A percentile compares a stretch with the other conserved stretches of the same genome.
These are phyloP conservation scores for Clonostachys chloroleuca DNA, from an alignment of 2,329 filamentous ascomycete species.

Conservation along the genomic window DNA sequence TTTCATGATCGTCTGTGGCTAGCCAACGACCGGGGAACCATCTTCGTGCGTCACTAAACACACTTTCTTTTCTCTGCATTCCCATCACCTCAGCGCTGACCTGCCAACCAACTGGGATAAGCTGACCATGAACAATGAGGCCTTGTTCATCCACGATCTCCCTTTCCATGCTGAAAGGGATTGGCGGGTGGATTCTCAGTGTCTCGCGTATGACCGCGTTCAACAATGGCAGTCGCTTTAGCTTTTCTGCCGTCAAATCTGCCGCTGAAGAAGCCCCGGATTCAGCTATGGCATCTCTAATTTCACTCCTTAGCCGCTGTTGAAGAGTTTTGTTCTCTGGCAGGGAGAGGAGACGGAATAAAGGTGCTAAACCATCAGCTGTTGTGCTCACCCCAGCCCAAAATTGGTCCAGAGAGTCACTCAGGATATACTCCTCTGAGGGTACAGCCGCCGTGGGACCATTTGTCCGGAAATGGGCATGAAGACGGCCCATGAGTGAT, in stretches of 20 bases:
- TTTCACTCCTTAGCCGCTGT: not conserved
- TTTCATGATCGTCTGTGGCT: not conserved
- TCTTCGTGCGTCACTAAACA: not conserved
- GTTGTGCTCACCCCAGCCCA: constrained; percentile 6
- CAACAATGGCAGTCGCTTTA: constrained; percentile 47
- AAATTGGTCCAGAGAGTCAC: constrained; percentile 6
- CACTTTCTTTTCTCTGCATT: not conserved
- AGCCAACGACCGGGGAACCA: not conserved
- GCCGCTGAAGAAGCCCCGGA: not conserved
- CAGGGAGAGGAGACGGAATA: not conserved
- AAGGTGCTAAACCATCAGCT: not conserved
- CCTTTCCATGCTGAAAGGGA: constrained; percentile 6
- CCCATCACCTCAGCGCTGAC: not conserved
- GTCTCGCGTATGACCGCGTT: constrained; percentile 47
- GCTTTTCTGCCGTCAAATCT: constrained; percentile 3
- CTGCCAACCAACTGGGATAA: not conserved
- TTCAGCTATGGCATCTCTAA: not conserved
- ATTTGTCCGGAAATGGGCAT: not conserved
- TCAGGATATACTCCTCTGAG: constrained; percentile 5
- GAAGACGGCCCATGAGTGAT: not conserved
- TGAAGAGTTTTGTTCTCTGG: not conserved
- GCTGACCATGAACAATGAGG: not conserved
- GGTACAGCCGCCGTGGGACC: constrained; percentile 1
- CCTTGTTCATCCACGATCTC: not conserved
- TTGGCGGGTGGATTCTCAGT: constrained; percentile 45